Evolutionary conservation across 192 early-diverging fungal genomes (phyloP).

Genomic region (Podila horticola): DNA sequence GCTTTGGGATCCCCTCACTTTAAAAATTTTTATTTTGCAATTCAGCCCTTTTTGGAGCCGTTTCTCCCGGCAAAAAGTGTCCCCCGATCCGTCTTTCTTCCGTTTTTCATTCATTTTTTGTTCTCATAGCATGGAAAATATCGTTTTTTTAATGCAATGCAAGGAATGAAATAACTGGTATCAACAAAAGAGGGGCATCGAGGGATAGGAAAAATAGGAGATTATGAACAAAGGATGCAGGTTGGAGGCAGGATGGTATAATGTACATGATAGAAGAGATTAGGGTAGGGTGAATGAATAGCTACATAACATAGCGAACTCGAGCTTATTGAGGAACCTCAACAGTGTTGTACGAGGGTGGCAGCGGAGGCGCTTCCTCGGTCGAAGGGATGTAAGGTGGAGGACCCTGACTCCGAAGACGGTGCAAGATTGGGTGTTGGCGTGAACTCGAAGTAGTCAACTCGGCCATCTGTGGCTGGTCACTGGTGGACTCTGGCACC

Average conservation of each 20-base stretch:
- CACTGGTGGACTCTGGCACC: no score
- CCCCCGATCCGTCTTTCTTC: neutral
- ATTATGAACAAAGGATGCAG: neutral
- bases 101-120: neutral
- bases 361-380: constrained; percentile 7
- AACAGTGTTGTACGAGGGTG: constrained; percentile 17
- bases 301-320: neutral
- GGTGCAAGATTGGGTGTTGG: neutral
- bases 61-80: neutral
- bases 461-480: neutral
- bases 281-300: neutral
- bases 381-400: constrained; percentile 11
- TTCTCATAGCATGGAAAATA: no score
- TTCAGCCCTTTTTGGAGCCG: neutral
- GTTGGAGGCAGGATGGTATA: constrained; percentile 4
- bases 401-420: constrained; percentile 12
- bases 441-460: neutral
- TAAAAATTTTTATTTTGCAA: neutral
- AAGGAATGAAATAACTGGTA: neutral
- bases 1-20: neutral
- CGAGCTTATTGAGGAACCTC: neutral
- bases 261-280: no score
- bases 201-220: neutral
- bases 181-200: neutral
- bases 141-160: neutral